phyloP scores from a whole-genome alignment of 2,329 filamentous ascomycete genomes.

The Trichoderma sp. region DNA sequence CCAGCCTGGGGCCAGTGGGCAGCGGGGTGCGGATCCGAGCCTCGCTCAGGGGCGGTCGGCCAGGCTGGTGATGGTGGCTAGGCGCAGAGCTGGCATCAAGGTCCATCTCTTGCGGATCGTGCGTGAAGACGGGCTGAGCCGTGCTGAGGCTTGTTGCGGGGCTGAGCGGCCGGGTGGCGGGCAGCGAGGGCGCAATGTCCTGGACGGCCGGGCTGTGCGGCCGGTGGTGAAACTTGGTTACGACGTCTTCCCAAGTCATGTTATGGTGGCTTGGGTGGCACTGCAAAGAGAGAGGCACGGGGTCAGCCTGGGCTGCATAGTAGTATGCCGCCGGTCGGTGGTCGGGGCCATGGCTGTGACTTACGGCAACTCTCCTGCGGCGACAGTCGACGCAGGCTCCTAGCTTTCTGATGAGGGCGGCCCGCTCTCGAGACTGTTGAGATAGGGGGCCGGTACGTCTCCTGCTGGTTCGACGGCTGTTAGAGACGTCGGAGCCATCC shows the following conservation, averaged over 20 bases:
- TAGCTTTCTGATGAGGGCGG: constrained; percentile 60
- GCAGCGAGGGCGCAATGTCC: constrained; percentile 48
- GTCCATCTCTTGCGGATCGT: constrained; percentile 58
- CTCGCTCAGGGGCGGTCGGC: constrained; percentile 48
- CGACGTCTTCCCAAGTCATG: constrained; percentile 62
- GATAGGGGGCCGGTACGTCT: constrained; percentile 62
- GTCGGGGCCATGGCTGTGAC: constrained; percentile 34
- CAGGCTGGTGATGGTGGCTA: constrained; percentile 38
- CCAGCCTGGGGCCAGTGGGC: constrained; percentile 57
- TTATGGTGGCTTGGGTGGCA: constrained; percentile 62
- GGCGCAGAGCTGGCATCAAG: constrained; percentile 44
- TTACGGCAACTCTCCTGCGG: constrained; percentile 59
- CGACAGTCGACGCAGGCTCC: constrained; percentile 60
- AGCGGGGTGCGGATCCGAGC: constrained; percentile 57
- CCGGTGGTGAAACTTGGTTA: constrained; percentile 54
- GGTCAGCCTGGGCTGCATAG: constrained; percentile 9
- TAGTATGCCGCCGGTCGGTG: neutral
- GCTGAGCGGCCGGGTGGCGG: constrained; percentile 49
- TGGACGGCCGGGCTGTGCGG: constrained; percentile 54
- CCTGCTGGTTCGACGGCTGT: constrained; percentile 57
- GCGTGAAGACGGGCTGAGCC: constrained; percentile 43
- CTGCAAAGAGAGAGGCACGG: constrained; percentile 37
- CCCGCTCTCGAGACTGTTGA: constrained; percentile 59
- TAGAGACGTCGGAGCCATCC: constrained; percentile 57
- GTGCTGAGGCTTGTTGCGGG: constrained; percentile 45